These are phyloP conservation scores for Ogataea henricii DNA, from an alignment of 805 yeast genomes.

Conservation along the genomic window DNA sequence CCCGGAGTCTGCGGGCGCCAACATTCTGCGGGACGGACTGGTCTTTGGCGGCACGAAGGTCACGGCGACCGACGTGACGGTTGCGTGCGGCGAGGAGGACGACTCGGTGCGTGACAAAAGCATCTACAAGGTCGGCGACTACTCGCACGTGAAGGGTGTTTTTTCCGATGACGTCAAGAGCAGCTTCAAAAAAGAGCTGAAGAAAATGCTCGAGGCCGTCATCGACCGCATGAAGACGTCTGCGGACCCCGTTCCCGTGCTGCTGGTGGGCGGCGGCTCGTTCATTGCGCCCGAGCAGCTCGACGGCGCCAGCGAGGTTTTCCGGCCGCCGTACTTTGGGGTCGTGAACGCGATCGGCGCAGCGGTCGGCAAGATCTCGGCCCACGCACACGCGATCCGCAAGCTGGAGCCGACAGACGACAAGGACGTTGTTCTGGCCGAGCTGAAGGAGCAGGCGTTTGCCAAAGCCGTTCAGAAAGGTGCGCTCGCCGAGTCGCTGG, in stretches of 20 bases:
- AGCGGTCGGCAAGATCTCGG: conserved; percentile 45
- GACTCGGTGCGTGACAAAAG: conserved; percentile 33
- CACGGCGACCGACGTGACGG: conserved; percentile 47
- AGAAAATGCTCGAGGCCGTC: conserved; percentile 36
- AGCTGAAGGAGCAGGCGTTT: conserved; percentile 20
- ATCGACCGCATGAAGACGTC: conserved; percentile 46
- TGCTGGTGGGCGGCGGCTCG: conserved; percentile 50
- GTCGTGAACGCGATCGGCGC: conserved; percentile 55
- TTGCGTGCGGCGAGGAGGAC: conserved; percentile 27
- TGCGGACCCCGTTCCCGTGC: conserved; percentile 43
- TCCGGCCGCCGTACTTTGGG: conserved; percentile 41
- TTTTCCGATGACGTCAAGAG: conserved; percentile 2
- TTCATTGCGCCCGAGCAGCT: conserved; percentile 36
- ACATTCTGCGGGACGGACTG: conserved; percentile 35
- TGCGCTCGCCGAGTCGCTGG: conserved; percentile 27
- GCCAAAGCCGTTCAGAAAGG: conserved; percentile 27
- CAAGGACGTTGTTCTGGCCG: conserved; percentile 21
- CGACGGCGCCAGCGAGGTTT: conserved; percentile 44
- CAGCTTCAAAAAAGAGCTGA: conserved; percentile 11
- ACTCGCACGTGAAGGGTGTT: conserved; percentile 7
- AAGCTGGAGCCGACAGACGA: conserved; percentile 17
- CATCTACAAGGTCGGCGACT: conserved; percentile 29
- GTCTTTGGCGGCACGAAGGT: conserved; percentile 44
- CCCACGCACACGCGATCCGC: conserved; percentile 22
- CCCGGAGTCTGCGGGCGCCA: conserved; percentile 49